Base-by-base conservation (phyloP, 805 yeast species). In the Yamadazyma ubonensis region DNA sequence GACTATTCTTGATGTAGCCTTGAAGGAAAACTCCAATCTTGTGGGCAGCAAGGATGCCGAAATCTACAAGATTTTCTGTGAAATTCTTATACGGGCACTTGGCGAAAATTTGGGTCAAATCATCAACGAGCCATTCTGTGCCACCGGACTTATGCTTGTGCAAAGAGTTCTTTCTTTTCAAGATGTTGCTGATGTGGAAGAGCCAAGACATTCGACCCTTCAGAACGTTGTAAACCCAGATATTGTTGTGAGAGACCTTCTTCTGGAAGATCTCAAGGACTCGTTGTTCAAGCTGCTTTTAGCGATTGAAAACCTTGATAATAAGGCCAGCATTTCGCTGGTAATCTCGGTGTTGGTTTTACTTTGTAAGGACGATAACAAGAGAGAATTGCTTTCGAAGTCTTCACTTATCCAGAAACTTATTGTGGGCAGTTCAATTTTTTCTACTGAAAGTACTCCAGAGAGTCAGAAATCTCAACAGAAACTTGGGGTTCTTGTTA, bases 101-200 rank as follows among this genome's bases (percentile, higher is more conserved):
- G 60, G 9, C 9, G 15, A 31, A 10, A 33, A 41, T 17, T 14
- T 10, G 4, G 23, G 6, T 14, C 11, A 22, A 2, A 22, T 28
- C 5, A 33, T 45, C 2, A 70, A 75, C 44, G 53, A 66, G 19
- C 66, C 70, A 11, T 86, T 86, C 83, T 78, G 79, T 50, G 74
- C 83, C 0, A 68, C 75, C 41, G 77, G 79, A 0, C 54, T 87
- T 25, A 58, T 70, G 18, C 70, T 81, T 3, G 66, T 79, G 33
- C 86, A 80, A 40, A 75, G 73, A 25, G 58, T 23, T 10, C 26
- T 23, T 23, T 4, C 7, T 10, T 73, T 68, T 29, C 64, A 77
- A 2, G 70, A 69, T 23, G 61, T 78, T 4, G 87, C 88, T 0
- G 51, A 50, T 1, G 57, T 69, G 5, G 75, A 71, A 42, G 46